Base-by-base conservation (phyloP, 2,329 filamentous ascomycete species). In the Eutypella sp. region DNA sequence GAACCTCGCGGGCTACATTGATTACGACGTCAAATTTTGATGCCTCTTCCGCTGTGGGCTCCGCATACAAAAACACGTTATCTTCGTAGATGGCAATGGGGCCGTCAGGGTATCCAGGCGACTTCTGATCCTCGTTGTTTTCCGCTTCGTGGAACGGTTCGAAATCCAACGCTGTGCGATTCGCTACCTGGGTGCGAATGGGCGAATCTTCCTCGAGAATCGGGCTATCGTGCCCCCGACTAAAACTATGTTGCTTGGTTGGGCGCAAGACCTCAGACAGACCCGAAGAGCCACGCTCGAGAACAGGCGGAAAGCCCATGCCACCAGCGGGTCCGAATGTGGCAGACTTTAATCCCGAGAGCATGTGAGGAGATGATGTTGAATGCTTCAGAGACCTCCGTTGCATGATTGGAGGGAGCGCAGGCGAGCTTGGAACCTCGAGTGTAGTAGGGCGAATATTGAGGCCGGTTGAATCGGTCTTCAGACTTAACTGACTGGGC, bases 71-170 rank as follows among this genome's bases (percentile, higher is more conserved):
- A 59, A 83, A 90, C 7, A 95, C 82, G 38, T 84, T 79, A 47
- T 88, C 84, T 44, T 82, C 82, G 54, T 92, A 91, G 42, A 95
- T 91, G 55, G 86, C 83, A 44, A 92, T 85, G 1, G 88, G 89
- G 0, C 88, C 88, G 53, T 89, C 79, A 0, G 88, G 88, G 60
- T 95, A 95, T 1, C 86, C 86, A 15, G 87, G 87, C 0, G 86
- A 86, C 67, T 91, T 91, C 47, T 87, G 81, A 56, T 89, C 85
- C 62, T 89, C 85, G 57, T 86, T 85, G 53, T 85, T 84, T 56
- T 84, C 80, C n/a, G 79, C 79, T 49, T 86, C 82, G 42, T 73
- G 81, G 53, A 75, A 81, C 4, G 79, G 75, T 56, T 85, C 81
- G 19, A 76, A 73, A 42, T 80, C 77, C 56, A 78, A 76, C 10